Conservation (phyloP, 2,329 filamentous ascomycete genomes). For the Aureobasidium sp. region DNA sequence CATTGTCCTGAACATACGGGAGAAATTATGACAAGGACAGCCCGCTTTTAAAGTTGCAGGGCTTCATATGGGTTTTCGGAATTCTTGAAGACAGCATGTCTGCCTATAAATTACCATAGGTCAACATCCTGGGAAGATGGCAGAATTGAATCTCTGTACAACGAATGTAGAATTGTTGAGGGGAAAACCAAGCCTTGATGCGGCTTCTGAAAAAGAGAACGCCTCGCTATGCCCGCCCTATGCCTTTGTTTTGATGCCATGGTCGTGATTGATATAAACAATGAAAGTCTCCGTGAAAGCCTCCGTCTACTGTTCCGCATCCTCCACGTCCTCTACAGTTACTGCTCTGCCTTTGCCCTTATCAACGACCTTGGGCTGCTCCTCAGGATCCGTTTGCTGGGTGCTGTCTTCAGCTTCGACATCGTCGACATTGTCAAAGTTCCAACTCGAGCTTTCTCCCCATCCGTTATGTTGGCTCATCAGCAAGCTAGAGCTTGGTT, state of each 20-base stretch:
- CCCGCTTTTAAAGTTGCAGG: background rate
- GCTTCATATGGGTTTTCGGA: background rate
- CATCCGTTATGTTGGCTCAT: background rate
- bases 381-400: background rate
- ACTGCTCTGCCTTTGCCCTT: constrained; percentile 32
- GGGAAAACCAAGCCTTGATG: background rate
- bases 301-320: constrained; percentile 19
- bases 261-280: constrained; percentile 1
- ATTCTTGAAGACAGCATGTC: too few relatives aligned
- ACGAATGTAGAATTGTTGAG: background rate
- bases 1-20: background rate
- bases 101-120: too few relatives aligned
- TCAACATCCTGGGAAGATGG: background rate
- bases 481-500: background rate
- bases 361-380: constrained; percentile 16
- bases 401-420: background rate
- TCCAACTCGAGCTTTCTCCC: constrained; percentile 18
- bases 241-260: constrained; percentile 3
- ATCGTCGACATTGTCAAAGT: constrained; percentile 16
- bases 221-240: constrained; percentile 14
- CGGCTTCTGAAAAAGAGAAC: constrained; percentile 5
- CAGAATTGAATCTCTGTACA: background rate
- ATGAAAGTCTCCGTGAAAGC: background rate
- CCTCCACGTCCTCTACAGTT: constrained; percentile 34
- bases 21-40: background rate